Percentiles rank a stretch among this genome's conserved stretches.
phyloP scores from a whole-genome alignment of 2,329 filamentous ascomycete genomes.

The Sporothrix curviconia region DNA sequence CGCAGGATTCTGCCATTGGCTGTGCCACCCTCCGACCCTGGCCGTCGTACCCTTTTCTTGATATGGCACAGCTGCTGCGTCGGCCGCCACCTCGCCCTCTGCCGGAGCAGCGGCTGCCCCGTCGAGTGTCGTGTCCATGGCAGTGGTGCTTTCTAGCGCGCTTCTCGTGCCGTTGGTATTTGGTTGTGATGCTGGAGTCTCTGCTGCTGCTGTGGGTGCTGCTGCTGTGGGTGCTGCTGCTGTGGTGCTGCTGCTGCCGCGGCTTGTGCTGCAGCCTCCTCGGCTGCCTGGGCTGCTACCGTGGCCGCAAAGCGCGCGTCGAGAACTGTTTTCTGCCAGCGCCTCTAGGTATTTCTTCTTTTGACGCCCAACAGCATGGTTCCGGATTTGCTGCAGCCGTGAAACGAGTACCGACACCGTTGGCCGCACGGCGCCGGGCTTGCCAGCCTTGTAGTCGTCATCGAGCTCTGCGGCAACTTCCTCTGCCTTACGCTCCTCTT shows the following conservation, averaged over 20 bases:
- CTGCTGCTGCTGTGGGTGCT: background rate
- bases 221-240: background rate
- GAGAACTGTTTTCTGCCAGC: slow-evolving; percentile 16
- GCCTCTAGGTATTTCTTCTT: slow-evolving; percentile 19
- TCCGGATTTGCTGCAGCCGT: slow-evolving; percentile 14
- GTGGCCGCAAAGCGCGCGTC: slow-evolving; percentile 12
- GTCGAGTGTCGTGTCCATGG: slow-evolving; percentile 25
- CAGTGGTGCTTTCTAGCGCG: slow-evolving; percentile 31
- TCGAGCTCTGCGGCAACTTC: slow-evolving; percentile 9
- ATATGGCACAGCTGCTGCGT: background rate
- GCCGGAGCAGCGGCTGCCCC: slow-evolving; percentile 16
- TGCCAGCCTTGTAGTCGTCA: slow-evolving; percentile 8
- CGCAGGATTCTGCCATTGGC: slow-evolving; percentile 16
- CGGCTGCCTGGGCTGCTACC: slow-evolving; percentile 5
- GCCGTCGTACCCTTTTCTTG: background rate
- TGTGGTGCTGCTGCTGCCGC: background rate
- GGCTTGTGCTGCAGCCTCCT: background rate
- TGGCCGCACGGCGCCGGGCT: slow-evolving; percentile 13
- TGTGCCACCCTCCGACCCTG: background rate
- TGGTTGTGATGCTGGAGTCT: slow-evolving; percentile 10
- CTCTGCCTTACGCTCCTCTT: slow-evolving; percentile 12
- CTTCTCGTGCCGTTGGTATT: background rate
- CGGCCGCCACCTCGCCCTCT: slow-evolving; percentile 22
- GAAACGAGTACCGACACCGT: slow-evolving; percentile 11
- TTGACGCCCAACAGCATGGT: slow-evolving; percentile 17